Evolutionary conservation across 1,284 basidiomycete genomes (phyloP).

Genomic region (Rhodofomes roseus): DNA sequence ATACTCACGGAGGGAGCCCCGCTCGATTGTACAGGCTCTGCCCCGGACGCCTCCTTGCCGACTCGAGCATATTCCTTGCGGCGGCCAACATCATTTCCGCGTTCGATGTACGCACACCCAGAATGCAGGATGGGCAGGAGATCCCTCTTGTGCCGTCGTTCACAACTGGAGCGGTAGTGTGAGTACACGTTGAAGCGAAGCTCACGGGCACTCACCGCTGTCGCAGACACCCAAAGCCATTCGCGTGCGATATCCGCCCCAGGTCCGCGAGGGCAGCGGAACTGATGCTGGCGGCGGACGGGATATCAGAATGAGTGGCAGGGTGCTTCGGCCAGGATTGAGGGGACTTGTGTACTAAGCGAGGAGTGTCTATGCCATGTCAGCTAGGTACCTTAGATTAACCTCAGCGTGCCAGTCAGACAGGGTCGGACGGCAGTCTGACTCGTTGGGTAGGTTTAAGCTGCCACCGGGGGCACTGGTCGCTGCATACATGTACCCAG

Average conservation of each 20-base stretch:
- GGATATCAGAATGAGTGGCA: too few species aligned
- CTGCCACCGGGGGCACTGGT: too few species aligned
- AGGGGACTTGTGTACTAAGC: too few species aligned
- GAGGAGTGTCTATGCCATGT: too few species aligned
- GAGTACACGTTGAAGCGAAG: too few species aligned
- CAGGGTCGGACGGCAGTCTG: too few species aligned
- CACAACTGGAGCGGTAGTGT: background rate
- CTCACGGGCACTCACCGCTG: background rate
- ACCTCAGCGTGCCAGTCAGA: too few species aligned
- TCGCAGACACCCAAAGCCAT: slow-evolving; percentile 16
- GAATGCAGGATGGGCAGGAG: slow-evolving; percentile 1
- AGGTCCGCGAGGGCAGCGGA: slow-evolving; percentile 14
- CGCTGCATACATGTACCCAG: too few species aligned
- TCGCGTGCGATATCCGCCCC: slow-evolving; percentile 22
- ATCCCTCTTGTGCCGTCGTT: background rate
- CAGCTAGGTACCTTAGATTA: too few species aligned
- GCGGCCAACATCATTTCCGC: slow-evolving; percentile 3
- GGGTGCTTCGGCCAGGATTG: too few species aligned
- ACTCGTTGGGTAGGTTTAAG: too few species aligned
- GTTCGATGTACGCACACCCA: background rate
- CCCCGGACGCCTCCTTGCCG: slow-evolving; percentile 18
- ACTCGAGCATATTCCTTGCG: slow-evolving; percentile 3
- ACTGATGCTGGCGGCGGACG: background rate
- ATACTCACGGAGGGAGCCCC: too few species aligned
- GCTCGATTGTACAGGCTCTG: slow-evolving; percentile 23